These are phyloP conservation scores for Yamadazyma nakazawae DNA, from an alignment of 805 yeast species.

Conservation along the genomic window DNA sequence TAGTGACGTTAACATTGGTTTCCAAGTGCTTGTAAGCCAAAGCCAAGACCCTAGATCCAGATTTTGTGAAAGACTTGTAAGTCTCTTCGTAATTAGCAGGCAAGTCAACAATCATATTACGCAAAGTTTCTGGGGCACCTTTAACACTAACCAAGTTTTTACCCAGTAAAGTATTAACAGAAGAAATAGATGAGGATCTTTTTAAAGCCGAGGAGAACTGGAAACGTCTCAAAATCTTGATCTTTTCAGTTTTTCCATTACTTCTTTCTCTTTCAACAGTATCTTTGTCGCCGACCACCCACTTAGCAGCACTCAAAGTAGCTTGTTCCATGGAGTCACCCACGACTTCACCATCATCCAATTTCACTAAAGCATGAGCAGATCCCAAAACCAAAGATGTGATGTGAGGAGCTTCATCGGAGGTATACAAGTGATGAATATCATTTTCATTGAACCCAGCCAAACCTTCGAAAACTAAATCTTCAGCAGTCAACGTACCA, in stretches of 20 bases:
- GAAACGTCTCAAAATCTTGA: slow-evolving; percentile 85
- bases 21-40: slow-evolving; percentile 78
- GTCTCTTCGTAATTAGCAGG: slow-evolving; percentile 82
- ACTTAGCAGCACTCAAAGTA: slow-evolving; percentile 80
- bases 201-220: slow-evolving; percentile 95
- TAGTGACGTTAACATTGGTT: slow-evolving; percentile 44
- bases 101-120: slow-evolving; percentile 63
- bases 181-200: slow-evolving; percentile 86
- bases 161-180: slow-evolving; percentile 43
- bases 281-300: slow-evolving; percentile 81
- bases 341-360: slow-evolving; percentile 95
- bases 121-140: slow-evolving; percentile 98
- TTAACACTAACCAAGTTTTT: slow-evolving; percentile 78
- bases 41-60: slow-evolving; percentile 97
- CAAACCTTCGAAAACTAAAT: slow-evolving; percentile 90
- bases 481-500: slow-evolving; percentile 97
- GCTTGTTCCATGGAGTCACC: slow-evolving; percentile 99
- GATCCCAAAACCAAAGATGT: slow-evolving; percentile 81
- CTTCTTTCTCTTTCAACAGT: slow-evolving; percentile 47
- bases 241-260: slow-evolving; percentile 40
- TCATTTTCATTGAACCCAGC: slow-evolving; percentile 68
- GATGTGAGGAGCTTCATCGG: slow-evolving; percentile 63
- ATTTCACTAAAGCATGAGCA: slow-evolving; percentile 90
- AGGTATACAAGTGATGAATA: slow-evolving; percentile 51
- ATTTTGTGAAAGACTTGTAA: slow-evolving; percentile 85